Evolutionary conservation across 2,329 filamentous ascomycete genomes (phyloP), one percentile per base, ranked within the genome.

Genomic region (Penicillium occitanis): DNA sequence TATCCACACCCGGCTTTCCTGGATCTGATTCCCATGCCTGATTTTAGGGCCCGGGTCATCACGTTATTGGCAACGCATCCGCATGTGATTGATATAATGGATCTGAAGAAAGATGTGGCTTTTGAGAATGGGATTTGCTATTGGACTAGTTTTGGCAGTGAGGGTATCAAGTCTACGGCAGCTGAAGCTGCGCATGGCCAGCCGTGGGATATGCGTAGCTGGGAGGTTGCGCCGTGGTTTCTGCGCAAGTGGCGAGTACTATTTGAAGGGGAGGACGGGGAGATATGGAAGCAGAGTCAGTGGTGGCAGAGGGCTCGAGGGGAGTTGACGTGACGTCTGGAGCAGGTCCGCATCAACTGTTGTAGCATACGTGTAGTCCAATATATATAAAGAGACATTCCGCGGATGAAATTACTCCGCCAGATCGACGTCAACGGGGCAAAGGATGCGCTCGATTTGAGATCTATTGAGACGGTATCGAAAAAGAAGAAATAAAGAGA

Each of bases 91-190:
- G 70, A 76, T 64, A 68, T 74, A 1, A 70, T 72, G 69, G 78
- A 80, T 5, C 63, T 80, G 48, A 80, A 80, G 64, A 69, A 70
- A 51, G 78, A 80, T 69, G 73, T 80, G 48, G 74, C 76, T 19
- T 69, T 71, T 14, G 69, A 69, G 6, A 71, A 73, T 60, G 77
- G 75, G 2, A 48, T 78, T 63, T 61, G 72, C 7, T 75, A 70
- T 57, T 71, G 66, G 17, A 40, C 64, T 7, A 42, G 22, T 44
- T 30, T 28, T 4, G 37, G 64, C 11, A 40, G 58, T 37, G 10
- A 44, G 59, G 58, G 65, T 2, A 64, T 66, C 8, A 13, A 33
- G n/a, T 19, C 44, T 28, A 67, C 14, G 14, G 48, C 25, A 30
- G 25, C 25, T 25, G 6, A 17, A 30, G 22, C 13, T 51, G 25